Evolutionary conservation across 2,329 filamentous ascomycete genomes (phyloP), one percentile per base, ranked within the genome.

Genomic region (Trichoderma citrinoviride): DNA sequence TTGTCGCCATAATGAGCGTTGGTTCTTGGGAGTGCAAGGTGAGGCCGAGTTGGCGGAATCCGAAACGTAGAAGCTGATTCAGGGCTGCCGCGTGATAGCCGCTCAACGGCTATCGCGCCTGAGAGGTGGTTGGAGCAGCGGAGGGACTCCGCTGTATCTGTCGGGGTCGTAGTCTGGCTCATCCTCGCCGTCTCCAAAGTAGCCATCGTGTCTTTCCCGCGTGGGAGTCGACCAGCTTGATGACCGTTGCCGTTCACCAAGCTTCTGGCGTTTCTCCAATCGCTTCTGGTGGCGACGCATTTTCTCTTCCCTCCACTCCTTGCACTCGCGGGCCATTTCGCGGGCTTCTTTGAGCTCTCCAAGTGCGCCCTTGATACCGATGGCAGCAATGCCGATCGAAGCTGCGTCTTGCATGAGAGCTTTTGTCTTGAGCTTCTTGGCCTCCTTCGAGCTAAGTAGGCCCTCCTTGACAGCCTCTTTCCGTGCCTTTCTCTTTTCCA

Each of bases 311-410:
- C 81, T 76, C 76, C 82, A 87, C 67, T 81, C 76, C 62, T 74
- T 78, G 71, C 81, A 76, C 72, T 84, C 81, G 52, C 83, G 77
- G 47, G 74, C 73, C 74, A 81, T 71, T 67, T 85, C 80, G 64
- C 79, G 81, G 65, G 79, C 84, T 68, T 85, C 82, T 74, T 86
- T 85, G 72, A 86, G 75, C 72, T 86, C 83, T 17, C 77, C 80
- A 49, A 86, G 69, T 69, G 84, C 84, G 40, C 83, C 81, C 72
- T 85, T 84, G 74, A 87, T 82, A 52, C 84, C 83, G 70, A 87
- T 70, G 14, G 83, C 83, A 1, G 84, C 85, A 57, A 87, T 82
- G 64, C 84, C 84, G 6, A 87, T 78, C 3, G 83, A 84, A n/a
- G 84, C 84, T 0, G 82, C 83, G 69, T 87, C 84, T 73, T 86